A percentile compares a stretch with the other conserved stretches of the same genome.
These are phyloP conservation scores for Cyclocybe cylindracea DNA, from an alignment of 768 basidiomycete species.

Conservation along the genomic window DNA sequence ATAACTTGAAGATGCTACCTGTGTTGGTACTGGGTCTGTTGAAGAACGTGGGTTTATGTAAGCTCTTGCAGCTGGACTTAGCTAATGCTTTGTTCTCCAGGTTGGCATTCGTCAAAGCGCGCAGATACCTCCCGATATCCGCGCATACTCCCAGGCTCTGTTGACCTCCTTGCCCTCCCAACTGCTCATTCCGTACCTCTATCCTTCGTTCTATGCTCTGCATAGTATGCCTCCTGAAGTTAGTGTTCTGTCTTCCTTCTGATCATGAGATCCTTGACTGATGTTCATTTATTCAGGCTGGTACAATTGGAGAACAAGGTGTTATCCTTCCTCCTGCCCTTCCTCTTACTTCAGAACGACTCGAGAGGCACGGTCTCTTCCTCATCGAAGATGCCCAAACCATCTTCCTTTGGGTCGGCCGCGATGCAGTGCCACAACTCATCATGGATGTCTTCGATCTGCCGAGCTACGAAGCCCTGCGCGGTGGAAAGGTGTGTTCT, in stretches of 20 bases:
- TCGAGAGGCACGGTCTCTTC: slow-evolving; percentile 95
- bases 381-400: slow-evolving; percentile 97
- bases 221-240: slow-evolving; percentile 97
- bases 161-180: slow-evolving; percentile 91
- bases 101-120: slow-evolving; percentile 95
- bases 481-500: slow-evolving; percentile 83
- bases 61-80: background rate
- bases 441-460: slow-evolving; percentile 93
- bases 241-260: slow-evolving; percentile 12
- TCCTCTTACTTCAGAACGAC: slow-evolving; percentile 90
- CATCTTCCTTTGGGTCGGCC: slow-evolving; percentile 98
- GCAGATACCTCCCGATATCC: slow-evolving; percentile 94
- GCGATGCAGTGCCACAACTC: slow-evolving; percentile 95
- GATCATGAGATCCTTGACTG: slow-evolving; percentile 5
- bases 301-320: slow-evolving; percentile 88
- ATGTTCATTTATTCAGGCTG: slow-evolving; percentile 53
- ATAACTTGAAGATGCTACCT: slow-evolving; percentile 94
- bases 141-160: slow-evolving; percentile 92
- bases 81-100: slow-evolving; percentile 35
- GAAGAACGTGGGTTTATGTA: slow-evolving; percentile 73
- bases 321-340: slow-evolving; percentile 85
- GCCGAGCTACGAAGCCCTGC: slow-evolving; percentile 82
- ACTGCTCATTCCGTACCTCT: slow-evolving; percentile 88
- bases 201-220: slow-evolving; percentile 93
- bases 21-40: slow-evolving; percentile 86